Evolutionary conservation across 202 grass and related monocot genomes (phyloP).

Genomic region (Eragrostis tef): DNA sequence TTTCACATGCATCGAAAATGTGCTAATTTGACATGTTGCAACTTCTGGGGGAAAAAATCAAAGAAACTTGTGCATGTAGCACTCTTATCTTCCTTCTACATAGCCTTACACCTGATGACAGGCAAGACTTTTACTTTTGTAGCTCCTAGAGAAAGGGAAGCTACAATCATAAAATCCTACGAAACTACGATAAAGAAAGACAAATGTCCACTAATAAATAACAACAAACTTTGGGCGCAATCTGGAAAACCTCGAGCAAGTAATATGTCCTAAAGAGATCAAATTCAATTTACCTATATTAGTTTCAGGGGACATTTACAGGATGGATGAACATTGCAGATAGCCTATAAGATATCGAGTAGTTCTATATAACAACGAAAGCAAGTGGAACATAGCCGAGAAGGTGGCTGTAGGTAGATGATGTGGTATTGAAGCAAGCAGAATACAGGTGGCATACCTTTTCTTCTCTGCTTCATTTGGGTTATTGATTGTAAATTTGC

Average conservation of each 20-base stretch:
- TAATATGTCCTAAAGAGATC: neutral
- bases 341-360: neutral
- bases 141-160: conserved; percentile 14
- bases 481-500: conserved; percentile 98
- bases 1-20: too few relatives aligned
- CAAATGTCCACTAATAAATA: neutral
- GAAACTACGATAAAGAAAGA: neutral
- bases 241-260: neutral
- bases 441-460: conserved; percentile 62
- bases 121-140: neutral
- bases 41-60: too few relatives aligned
- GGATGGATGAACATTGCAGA: conserved; percentile 4
- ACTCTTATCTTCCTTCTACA: neutral
- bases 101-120: neutral
- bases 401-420: neutral
- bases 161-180: conserved; percentile 5
- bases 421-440: conserved; percentile 28
- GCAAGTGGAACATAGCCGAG: neutral
- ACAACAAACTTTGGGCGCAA: neutral
- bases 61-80: too few relatives aligned
- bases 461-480: conserved; percentile 89
- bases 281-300: neutral
- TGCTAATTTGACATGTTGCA: too few relatives aligned
- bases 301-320: neutral
- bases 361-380: conserved; percentile 2